Evolutionary conservation across 2,329 filamentous ascomycete species (phyloP).

Genomic region (Hortaea werneckii): DNA sequence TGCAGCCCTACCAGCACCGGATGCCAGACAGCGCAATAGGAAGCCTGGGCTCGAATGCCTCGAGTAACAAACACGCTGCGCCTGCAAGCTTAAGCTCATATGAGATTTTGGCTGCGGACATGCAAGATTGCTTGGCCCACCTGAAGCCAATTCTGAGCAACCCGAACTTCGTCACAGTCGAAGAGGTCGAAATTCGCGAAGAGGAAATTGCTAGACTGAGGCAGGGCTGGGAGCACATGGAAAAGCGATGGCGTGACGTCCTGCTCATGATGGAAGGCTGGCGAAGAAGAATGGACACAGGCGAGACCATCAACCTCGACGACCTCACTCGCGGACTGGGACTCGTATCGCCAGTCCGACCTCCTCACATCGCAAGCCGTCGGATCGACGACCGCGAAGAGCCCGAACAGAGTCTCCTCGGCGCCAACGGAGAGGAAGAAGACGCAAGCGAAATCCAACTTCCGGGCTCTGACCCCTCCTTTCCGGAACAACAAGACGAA

Average conservation of each 20-base stretch:
- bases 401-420: constrained; percentile 14
- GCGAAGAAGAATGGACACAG: constrained; percentile 70
- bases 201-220: constrained; percentile 78
- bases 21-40: constrained; percentile 23
- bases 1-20: constrained; percentile 29
- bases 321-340: constrained; percentile 51
- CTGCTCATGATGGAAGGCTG: constrained; percentile 85
- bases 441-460: constrained; percentile 16
- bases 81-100: constrained; percentile 44
- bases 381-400: constrained; percentile 4
- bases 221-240: constrained; percentile 88
- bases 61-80: constrained; percentile 11
- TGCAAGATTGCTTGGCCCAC: constrained; percentile 70
- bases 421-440: constrained; percentile 10
- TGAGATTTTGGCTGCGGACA: constrained; percentile 59
- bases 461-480: constrained; percentile 2
- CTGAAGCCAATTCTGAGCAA: constrained; percentile 80
- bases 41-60: constrained; percentile 15
- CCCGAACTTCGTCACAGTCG: constrained; percentile 88
- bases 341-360: constrained; percentile 34
- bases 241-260: constrained; percentile 79
- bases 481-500: too few species aligned
- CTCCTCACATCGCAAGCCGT: constrained; percentile 7
- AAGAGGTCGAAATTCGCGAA: constrained; percentile 87
- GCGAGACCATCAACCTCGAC: constrained; percentile 55